These are phyloP conservation scores for Diaporthe humulicola DNA, from an alignment of 2,329 filamentous ascomycete species.

Conservation along the genomic window DNA sequence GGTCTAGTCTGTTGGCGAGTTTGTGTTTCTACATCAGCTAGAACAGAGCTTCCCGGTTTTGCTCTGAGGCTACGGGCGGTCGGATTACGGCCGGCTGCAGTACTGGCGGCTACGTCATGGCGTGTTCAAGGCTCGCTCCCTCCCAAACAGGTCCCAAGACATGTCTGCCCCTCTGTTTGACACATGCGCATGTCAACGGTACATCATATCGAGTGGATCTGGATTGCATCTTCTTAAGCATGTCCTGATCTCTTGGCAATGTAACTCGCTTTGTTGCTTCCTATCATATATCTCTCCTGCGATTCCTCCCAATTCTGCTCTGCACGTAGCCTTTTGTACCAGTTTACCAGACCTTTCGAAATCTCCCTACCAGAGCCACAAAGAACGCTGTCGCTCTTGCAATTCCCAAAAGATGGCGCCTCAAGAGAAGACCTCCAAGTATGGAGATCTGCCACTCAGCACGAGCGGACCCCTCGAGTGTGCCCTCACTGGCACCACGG, in stretches of 20 bases:
- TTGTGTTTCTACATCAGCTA: not conserved
- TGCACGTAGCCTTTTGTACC: not conserved
- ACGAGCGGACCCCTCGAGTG: constrained; percentile 64
- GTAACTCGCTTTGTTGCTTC: not conserved
- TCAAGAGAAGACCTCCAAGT: constrained; percentile 50
- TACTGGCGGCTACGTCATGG: constrained; percentile 22
- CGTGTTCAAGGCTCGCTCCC: constrained; percentile 4
- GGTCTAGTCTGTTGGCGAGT: not conserved
- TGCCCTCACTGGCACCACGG: constrained; percentile 62
- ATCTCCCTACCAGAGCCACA: not conserved
- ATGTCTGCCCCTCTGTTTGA: constrained; percentile 20
- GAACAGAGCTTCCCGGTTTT: constrained; percentile 15
- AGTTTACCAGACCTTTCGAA: not conserved
- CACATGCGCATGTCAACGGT: constrained; percentile 21
- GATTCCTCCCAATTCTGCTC: not conserved
- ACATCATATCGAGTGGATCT: not conserved
- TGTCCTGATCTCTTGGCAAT: constrained; percentile 13
- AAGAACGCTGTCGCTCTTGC: not conserved
- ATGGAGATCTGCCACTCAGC: constrained; percentile 60
- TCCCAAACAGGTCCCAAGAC: not conserved
- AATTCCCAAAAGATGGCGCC: constrained; percentile 9
- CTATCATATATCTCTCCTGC: not conserved
- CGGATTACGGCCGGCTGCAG: not conserved
- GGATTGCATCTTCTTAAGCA: not conserved
- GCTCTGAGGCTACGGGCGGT: not conserved